Percentiles rank a stretch among this genome's conserved stretches.
phyloP scores from a whole-genome alignment of 2,329 filamentous ascomycete genomes.

The Tolypocladium paradoxum region DNA sequence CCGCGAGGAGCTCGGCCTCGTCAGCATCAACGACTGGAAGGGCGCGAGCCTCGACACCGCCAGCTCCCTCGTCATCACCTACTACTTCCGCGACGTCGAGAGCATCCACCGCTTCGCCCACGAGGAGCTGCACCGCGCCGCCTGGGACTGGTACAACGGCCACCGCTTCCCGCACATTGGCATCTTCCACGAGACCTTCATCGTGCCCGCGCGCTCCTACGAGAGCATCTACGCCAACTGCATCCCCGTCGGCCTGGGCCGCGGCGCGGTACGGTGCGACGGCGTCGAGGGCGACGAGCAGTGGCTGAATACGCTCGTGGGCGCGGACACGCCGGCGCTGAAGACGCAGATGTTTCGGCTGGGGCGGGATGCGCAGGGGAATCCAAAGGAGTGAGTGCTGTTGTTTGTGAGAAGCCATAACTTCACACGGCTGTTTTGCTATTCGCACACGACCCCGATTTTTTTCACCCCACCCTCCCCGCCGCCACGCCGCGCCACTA shows the following conservation, averaged over 20 bases:
- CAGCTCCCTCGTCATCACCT: constrained; percentile 31
- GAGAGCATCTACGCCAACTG: constrained; percentile 42
- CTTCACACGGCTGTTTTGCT: too few relatives aligned
- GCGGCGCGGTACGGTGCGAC: constrained; percentile 12
- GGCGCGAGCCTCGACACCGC: constrained; percentile 24
- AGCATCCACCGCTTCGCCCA: constrained; percentile 42
- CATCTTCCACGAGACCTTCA: constrained; percentile 45
- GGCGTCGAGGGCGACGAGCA: constrained; percentile 10
- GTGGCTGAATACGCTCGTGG: constrained; percentile 25
- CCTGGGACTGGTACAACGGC: constrained; percentile 38
- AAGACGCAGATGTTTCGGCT: constrained; percentile 24
- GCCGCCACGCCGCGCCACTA: too few relatives aligned
- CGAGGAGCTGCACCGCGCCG: constrained; percentile 32
- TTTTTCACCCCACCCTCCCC: too few relatives aligned
- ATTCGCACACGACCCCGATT: too few relatives aligned
- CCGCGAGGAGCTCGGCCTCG: constrained; percentile 33
- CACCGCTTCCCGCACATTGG: constrained; percentile 28
- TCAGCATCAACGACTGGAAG: constrained; percentile 31
- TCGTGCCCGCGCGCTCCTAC: constrained; percentile 30
- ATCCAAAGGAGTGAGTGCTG: constrained; percentile 3
- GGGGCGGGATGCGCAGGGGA: constrained; percentile 13
- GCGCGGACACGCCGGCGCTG: constrained; percentile 17
- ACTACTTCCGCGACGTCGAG: constrained; percentile 40
- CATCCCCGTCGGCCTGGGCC: constrained; percentile 24
- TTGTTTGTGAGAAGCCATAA: too few relatives aligned